Evolutionary conservation across 1,284 basidiomycete species (phyloP).

Genomic region (Pseudozyma thailandica): DNA sequence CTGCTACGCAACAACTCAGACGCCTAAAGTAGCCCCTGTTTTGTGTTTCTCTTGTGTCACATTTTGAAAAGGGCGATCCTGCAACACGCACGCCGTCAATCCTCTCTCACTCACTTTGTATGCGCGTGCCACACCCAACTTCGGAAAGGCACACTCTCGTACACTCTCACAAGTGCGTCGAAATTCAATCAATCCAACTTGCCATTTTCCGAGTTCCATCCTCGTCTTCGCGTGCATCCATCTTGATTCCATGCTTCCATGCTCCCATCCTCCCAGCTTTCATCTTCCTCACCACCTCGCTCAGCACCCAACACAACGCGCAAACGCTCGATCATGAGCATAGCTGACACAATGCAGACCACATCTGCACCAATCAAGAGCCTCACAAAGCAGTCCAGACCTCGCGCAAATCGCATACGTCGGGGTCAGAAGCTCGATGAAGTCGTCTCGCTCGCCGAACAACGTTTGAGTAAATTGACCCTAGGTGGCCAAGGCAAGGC

Average conservation of each 20-base stretch:
- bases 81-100: too few relatives aligned
- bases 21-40: too few relatives aligned
- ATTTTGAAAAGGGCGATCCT: too few relatives aligned
- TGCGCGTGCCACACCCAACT: too few relatives aligned
- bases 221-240: not conserved
- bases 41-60: too few relatives aligned
- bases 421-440: constrained; percentile 54
- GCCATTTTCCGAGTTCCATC: too few relatives aligned
- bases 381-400: constrained; percentile 7
- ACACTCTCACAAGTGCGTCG: too few relatives aligned
- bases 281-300: constrained; percentile 13
- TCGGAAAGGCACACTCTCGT: too few relatives aligned
- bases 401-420: constrained; percentile 38
- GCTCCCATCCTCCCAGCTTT: not conserved
- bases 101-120: too few relatives aligned
- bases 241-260: not conserved
- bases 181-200: too few relatives aligned
- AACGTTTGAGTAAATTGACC: constrained; percentile 14
- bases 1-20: too few relatives aligned
- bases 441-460: constrained; percentile 29
- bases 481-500: constrained; percentile 1
- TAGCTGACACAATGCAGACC: constrained; percentile 23
- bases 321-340: constrained; percentile 21
- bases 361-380: constrained; percentile 5
- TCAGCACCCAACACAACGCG: not conserved